These are phyloP conservation scores for Quambalaria eucalypti DNA, from an alignment of 1,284 basidiomycete species.

Conservation along the genomic window DNA sequence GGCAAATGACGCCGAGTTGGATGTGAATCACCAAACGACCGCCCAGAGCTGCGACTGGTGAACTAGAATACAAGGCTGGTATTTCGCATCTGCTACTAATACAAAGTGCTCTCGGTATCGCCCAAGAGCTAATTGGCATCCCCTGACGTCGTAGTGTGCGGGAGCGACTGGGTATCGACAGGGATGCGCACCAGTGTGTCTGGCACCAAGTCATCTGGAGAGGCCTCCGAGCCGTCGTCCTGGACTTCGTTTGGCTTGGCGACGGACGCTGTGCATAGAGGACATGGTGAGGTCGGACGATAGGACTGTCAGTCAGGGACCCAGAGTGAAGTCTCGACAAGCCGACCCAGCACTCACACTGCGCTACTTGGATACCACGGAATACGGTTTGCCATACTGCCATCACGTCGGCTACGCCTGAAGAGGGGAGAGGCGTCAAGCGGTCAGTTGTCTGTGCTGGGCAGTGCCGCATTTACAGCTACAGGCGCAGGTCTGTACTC, in stretches of 20 bases:
- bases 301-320: neutral
- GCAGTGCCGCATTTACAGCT: too few relatives aligned
- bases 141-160: too few relatives aligned
- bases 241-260: neutral
- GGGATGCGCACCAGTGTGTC: neutral
- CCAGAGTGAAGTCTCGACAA: neutral
- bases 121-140: too few relatives aligned
- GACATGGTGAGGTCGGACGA: neutral
- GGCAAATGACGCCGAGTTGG: too few relatives aligned
- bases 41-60: too few relatives aligned
- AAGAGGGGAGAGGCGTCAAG: neutral
- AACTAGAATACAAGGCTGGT: too few relatives aligned
- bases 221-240: neutral
- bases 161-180: too few relatives aligned
- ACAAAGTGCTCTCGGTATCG: too few relatives aligned
- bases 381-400: neutral
- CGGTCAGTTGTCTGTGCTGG: neutral
- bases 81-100: too few relatives aligned
- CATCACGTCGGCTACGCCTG: neutral
- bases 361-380: conserved; percentile 1
- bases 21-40: too few relatives aligned
- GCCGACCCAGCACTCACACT: neutral
- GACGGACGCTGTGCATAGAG: neutral
- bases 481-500: too few relatives aligned
- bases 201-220: neutral